phyloP scores from a whole-genome alignment of 441 rosid genomes.

The Eruca vesicaria region DNA sequence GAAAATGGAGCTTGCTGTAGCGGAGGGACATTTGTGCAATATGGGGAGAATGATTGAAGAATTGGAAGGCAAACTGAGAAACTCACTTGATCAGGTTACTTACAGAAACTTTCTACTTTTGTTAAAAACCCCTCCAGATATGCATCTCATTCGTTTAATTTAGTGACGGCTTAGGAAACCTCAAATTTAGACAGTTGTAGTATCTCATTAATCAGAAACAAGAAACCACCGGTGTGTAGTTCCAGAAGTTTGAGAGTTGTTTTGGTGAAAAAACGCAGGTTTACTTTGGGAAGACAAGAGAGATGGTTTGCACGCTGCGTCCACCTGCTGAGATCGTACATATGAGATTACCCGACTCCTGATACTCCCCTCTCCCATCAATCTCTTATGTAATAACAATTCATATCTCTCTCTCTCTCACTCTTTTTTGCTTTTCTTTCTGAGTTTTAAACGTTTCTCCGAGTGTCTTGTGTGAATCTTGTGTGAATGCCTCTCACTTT shows the following conservation, averaged over 20 bases:
- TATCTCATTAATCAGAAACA: not conserved
- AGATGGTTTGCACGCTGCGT: constrained; percentile 90
- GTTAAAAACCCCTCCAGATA: not conserved
- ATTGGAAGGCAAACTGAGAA: constrained; percentile 92
- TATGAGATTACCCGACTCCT: constrained; percentile 67
- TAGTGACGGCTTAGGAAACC: not conserved
- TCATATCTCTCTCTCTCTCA: not conserved
- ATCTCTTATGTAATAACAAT: not conserved
- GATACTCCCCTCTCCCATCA: constrained; percentile 14
- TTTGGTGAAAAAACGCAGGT: constrained; percentile 50
- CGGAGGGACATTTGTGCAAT: constrained; percentile 92
- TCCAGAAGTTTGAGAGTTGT: not conserved
- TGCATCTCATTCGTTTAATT: not conserved
- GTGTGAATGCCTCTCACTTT: not conserved
- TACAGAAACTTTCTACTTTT: not conserved
- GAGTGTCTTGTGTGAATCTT: not conserved
- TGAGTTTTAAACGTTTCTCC: not conserved
- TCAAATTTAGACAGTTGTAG: not conserved
- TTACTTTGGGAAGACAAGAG: constrained; percentile 95
- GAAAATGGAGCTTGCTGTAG: constrained; percentile 80
- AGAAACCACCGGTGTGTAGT: too few relatives aligned
- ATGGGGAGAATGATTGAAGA: constrained; percentile 99
- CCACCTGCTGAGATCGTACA: constrained; percentile 76
- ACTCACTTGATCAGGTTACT: constrained; percentile 88
- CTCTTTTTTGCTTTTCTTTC: not conserved